Evolutionary conservation across 371 early-diverging fungal species (phyloP).

Genomic region (Syncephalis plumigaleata): DNA sequence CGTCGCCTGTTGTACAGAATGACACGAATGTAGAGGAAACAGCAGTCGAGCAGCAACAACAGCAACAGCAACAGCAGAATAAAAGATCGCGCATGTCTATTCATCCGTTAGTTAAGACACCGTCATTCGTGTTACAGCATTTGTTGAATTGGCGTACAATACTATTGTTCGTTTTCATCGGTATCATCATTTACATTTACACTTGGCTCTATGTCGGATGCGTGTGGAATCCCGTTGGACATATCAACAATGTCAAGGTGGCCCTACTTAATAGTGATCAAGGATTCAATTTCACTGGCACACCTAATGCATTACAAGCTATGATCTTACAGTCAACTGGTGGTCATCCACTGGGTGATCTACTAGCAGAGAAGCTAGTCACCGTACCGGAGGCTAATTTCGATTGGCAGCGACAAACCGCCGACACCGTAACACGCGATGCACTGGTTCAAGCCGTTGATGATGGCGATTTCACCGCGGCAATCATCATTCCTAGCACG

Average conservation of each 20-base stretch:
- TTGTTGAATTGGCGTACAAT: constrained; percentile 10
- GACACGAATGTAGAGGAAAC: too few relatives aligned
- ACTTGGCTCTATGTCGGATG: constrained; percentile 18
- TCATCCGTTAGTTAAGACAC: too few relatives aligned
- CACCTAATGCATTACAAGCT: constrained; percentile 8
- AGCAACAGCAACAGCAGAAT: too few relatives aligned
- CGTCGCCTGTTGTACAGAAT: too few relatives aligned
- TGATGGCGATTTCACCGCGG: constrained; percentile 15
- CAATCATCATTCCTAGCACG: constrained; percentile 21
- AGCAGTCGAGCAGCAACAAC: too few relatives aligned
- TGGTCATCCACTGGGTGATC: constrained; percentile 11
- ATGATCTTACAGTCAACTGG: constrained; percentile 11
- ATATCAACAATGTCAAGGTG: constrained; percentile 15
- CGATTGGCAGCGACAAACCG: constrained; percentile 10
- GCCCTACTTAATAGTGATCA: constrained; percentile 18
- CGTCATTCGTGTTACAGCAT: constrained; percentile 11
- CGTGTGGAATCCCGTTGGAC: constrained; percentile 19
- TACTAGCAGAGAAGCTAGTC: constrained; percentile 12
- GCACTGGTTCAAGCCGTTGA: constrained; percentile 11
- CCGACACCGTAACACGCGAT: constrained; percentile 10
- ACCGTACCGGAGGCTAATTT: constrained; percentile 10
- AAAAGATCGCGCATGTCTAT: too few relatives aligned
- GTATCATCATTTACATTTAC: constrained; percentile 15
- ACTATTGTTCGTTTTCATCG: constrained; percentile 7
- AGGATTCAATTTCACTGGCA: constrained; percentile 16